These are phyloP conservation scores for Lentinula raphanica DNA, from an alignment of 768 basidiomycete species.

Conservation along the genomic window DNA sequence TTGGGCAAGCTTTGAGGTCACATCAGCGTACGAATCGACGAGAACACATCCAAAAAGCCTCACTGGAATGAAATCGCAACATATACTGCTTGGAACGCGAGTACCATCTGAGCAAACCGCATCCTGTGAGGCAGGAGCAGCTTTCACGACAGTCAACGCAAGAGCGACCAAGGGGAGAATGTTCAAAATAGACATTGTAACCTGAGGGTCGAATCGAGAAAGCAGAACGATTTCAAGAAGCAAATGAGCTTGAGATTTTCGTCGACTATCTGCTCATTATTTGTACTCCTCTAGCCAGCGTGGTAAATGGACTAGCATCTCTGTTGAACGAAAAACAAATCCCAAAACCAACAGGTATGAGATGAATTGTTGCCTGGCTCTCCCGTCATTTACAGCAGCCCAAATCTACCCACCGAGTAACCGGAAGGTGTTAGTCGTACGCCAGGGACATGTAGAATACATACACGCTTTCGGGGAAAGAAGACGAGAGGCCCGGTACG, in stretches of 20 bases:
- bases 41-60: background rate
- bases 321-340: no score
- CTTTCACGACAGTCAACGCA: background rate
- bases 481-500: background rate
- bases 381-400: no score
- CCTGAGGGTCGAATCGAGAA: slow-evolving; percentile 10
- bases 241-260: background rate
- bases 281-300: background rate
- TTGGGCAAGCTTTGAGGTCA: slow-evolving; percentile 7
- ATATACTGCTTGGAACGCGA: background rate
- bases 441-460: background rate
- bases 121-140: background rate
- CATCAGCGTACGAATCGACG: background rate
- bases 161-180: background rate
- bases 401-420: no score
- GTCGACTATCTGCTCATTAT: background rate
- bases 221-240: background rate
- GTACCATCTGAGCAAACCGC: slow-evolving; percentile 2
- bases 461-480: background rate
- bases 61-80: slow-evolving; percentile 5
- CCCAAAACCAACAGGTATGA: no score
- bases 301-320: background rate
- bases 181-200: background rate
- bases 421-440: background rate
- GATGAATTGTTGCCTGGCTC: no score